Evolutionary conservation across 768 basidiomycete species (phyloP).

Genomic region (Lactarius indigo): DNA sequence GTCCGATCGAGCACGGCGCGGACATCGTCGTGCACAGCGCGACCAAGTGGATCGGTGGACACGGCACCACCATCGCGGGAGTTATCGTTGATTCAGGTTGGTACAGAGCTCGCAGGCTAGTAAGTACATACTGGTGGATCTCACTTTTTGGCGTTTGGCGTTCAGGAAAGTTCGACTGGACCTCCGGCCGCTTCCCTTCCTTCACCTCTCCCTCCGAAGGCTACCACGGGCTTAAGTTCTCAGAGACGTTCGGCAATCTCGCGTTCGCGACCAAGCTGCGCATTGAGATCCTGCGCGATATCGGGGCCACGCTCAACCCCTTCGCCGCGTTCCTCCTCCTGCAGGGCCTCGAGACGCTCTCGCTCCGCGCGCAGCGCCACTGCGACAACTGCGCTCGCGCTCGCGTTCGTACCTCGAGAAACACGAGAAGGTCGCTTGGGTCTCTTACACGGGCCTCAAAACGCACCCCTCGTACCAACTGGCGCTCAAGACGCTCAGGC

Average conservation of each 20-base stretch:
- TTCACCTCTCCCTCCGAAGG: constrained; percentile 75
- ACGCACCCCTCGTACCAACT: constrained; percentile 56
- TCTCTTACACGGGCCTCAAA: constrained; percentile 73
- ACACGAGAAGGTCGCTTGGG: constrained; percentile 69
- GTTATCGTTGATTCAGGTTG: constrained; percentile 68
- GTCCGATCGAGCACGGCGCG: constrained; percentile 70
- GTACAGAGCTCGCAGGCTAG: constrained; percentile 15
- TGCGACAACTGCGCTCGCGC: constrained; percentile 62
- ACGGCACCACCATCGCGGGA: constrained; percentile 77
- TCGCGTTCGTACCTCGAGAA: constrained; percentile 60
- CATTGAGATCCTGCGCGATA: constrained; percentile 57
- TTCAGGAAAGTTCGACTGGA: constrained; percentile 71
- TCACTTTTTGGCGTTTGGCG: neutral
- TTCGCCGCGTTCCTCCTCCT: constrained; percentile 72
- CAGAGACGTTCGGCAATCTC: constrained; percentile 58
- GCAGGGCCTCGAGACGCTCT: constrained; percentile 76
- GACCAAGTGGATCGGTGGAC: constrained; percentile 84
- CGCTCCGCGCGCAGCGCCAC: constrained; percentile 67
- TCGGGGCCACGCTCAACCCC: constrained; percentile 65
- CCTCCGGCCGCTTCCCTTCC: constrained; percentile 64
- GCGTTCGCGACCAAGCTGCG: constrained; percentile 68
- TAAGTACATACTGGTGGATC: neutral
- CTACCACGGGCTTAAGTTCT: constrained; percentile 68
- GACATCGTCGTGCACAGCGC: constrained; percentile 79
- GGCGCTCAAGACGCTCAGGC: constrained; percentile 55